These are phyloP conservation scores for Tetradesmus obliquus DNA, from an alignment of 139 green algal genomes.

Conservation along the genomic window DNA sequence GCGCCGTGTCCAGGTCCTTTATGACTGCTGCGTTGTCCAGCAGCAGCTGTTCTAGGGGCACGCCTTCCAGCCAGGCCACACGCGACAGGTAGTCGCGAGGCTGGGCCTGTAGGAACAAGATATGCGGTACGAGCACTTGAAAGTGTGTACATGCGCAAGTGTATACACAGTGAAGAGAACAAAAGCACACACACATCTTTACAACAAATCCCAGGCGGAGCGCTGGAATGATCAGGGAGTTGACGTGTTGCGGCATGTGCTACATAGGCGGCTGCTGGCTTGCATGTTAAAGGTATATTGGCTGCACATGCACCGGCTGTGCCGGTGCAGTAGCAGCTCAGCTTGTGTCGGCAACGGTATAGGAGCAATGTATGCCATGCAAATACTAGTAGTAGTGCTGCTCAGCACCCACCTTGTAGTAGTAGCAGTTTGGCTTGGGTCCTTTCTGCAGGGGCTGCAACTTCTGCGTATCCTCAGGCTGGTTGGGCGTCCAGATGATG, in stretches of 20 bases:
- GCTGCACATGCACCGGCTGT: too few species aligned
- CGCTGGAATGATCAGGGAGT: too few species aligned
- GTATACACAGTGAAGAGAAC: too few species aligned
- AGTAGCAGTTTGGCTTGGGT: not conserved
- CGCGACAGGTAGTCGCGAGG: not conserved
- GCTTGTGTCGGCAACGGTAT: too few species aligned
- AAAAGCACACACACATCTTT: too few species aligned
- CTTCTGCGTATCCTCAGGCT: not conserved
- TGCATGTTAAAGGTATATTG: too few species aligned
- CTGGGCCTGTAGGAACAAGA: not conserved
- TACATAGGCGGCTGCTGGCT: too few species aligned
- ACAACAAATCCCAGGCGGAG: too few species aligned
- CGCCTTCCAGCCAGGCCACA: not conserved
- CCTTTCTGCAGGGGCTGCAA: not conserved
- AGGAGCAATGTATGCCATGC: not conserved
- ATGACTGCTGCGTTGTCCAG: slow-evolving; percentile 6
- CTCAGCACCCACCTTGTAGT: not conserved
- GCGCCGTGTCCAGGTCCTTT: not conserved
- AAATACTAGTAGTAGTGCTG: not conserved
- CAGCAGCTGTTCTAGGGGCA: not conserved
- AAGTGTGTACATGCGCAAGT: too few species aligned
- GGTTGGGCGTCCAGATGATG: not conserved
- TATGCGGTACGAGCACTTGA: too few species aligned
- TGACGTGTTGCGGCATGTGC: too few species aligned
- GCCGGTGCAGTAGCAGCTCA: too few species aligned